phyloP scores from a whole-genome alignment of 495 filamentous ascomycete species.

The Xylaria bambusicola region DNA sequence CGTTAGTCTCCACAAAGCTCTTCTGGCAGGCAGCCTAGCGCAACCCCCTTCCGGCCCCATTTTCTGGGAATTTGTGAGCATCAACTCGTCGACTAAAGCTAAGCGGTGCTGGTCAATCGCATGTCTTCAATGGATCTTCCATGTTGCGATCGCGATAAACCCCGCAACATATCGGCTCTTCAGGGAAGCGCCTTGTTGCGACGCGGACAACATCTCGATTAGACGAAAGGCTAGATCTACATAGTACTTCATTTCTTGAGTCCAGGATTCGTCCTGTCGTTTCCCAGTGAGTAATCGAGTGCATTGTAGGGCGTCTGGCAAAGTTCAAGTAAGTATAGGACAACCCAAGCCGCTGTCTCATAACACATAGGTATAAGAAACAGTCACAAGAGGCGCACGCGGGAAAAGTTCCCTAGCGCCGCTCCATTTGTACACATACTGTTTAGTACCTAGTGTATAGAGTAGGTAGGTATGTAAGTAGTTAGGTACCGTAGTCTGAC shows the following conservation, averaged over 20 bases:
- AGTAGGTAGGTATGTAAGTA: no score
- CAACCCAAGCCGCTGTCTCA: background rate
- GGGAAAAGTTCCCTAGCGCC: no score
- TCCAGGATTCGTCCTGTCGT: no score
- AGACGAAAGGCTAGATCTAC: background rate
- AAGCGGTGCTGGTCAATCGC: background rate
- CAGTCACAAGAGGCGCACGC: no score
- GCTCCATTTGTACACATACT: no score
- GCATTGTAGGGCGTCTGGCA: background rate
- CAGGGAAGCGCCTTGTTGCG: background rate
- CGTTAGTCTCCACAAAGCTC: background rate
- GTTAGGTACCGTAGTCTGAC: no score
- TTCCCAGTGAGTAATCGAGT: no score
- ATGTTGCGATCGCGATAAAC: background rate
- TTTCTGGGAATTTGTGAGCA: background rate
- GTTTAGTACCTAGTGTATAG: no score
- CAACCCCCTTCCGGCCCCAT: slow-evolving; percentile 1
- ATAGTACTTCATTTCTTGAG: no score
- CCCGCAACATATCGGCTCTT: slow-evolving; percentile 2
- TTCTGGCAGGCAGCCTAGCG: slow-evolving; percentile 13
- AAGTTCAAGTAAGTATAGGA: no score
- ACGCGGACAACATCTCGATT: background rate
- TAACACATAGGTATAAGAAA: background rate
- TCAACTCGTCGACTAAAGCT: background rate
- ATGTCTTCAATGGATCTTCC: background rate